These are phyloP conservation scores for Huntiella abstrusa DNA, from an alignment of 2,329 filamentous ascomycete species.

Conservation along the genomic window DNA sequence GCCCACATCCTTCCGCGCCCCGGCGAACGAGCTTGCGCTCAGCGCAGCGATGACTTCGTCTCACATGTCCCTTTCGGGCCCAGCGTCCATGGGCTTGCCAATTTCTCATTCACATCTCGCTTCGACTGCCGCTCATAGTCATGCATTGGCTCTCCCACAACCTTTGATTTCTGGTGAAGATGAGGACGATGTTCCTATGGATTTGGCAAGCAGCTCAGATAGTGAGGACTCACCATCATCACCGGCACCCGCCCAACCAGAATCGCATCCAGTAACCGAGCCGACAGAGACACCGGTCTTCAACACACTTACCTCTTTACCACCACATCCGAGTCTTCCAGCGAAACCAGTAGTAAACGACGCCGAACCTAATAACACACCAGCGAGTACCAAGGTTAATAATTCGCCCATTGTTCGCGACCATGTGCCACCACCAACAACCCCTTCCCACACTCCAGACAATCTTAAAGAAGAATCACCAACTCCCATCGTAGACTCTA, in stretches of 20 bases:
- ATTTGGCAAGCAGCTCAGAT: background rate
- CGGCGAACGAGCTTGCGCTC: slow-evolving; percentile 10
- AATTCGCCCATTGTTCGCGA: too few relatives aligned
- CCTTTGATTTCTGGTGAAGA: background rate
- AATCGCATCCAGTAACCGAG: background rate
- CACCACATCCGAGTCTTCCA: background rate
- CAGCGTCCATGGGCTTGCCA: slow-evolving; percentile 4
- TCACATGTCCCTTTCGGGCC: slow-evolving; percentile 9
- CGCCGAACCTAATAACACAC: too few relatives aligned
- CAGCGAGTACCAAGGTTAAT: too few relatives aligned
- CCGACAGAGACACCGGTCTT: background rate
- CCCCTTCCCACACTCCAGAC: too few relatives aligned
- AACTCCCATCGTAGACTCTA: too few relatives aligned
- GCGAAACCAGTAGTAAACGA: too few relatives aligned
- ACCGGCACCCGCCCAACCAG: background rate
- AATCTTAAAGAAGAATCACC: too few relatives aligned
- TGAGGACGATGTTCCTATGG: slow-evolving; percentile 9
- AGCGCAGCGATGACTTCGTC: slow-evolving; percentile 12
- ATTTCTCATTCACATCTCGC: slow-evolving; percentile 6
- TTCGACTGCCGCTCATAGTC: background rate
- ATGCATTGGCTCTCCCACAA: background rate
- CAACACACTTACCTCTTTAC: background rate
- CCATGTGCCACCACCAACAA: too few relatives aligned
- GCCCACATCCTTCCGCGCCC: background rate
- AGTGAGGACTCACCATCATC: background rate